phyloP scores from a whole-genome alignment of 2,329 filamentous ascomycete species.

The Alternaria arborescens region DNA sequence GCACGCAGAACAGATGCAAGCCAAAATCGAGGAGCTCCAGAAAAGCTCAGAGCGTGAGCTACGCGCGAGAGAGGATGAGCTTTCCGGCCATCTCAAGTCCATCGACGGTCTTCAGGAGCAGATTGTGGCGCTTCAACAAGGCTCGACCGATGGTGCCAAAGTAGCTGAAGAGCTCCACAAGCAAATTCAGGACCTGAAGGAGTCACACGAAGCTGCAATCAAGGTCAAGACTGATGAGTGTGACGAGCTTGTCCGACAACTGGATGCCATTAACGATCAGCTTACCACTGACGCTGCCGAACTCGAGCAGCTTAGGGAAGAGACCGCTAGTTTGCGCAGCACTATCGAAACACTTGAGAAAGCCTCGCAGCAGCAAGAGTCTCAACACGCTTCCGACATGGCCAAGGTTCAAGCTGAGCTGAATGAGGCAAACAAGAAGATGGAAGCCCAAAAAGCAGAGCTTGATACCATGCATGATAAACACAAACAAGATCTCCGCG shows the following conservation, averaged over 20 bases:
- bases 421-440: conserved; percentile 37
- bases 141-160: conserved; percentile 43
- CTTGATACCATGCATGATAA: conserved; percentile 36
- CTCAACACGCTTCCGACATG: conserved; percentile 36
- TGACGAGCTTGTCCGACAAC: conserved; percentile 44
- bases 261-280: conserved; percentile 48
- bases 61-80: conserved; percentile 39
- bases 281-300: conserved; percentile 40
- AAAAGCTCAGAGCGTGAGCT: conserved; percentile 33
- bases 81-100: conserved; percentile 40
- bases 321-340: conserved; percentile 40
- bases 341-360: conserved; percentile 47
- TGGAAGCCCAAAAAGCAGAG: conserved; percentile 38
- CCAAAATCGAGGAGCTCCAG: conserved; percentile 42
- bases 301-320: conserved; percentile 38
- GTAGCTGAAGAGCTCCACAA: conserved; percentile 43
- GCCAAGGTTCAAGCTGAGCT: conserved; percentile 37
- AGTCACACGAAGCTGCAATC: conserved; percentile 42
- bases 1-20: conserved; percentile 35
- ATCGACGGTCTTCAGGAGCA: conserved; percentile 47
- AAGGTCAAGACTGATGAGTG: conserved; percentile 42
- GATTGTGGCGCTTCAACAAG: conserved; percentile 45
- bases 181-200: conserved; percentile 43
- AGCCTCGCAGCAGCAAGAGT: conserved; percentile 36
- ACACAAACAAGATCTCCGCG: conserved; percentile 40